Evolutionary conservation across 805 yeast species (phyloP).

Genomic region (Kuraishia piskuri): DNA sequence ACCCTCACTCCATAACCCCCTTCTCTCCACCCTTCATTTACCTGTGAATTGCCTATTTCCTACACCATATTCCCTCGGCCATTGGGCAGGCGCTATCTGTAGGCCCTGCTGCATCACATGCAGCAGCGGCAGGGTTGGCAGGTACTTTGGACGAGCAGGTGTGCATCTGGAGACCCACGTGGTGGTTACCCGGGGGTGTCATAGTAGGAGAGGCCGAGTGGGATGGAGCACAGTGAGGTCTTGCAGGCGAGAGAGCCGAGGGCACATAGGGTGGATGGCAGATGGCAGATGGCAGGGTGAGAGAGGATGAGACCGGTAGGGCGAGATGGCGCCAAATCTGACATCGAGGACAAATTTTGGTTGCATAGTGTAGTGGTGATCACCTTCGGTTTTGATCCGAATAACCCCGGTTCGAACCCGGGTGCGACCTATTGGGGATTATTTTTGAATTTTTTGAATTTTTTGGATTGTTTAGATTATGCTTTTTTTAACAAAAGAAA

Average conservation of each 20-base stretch:
- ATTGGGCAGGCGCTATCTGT: background rate
- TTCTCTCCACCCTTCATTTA: no score
- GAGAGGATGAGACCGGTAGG: background rate
- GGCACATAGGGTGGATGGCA: background rate
- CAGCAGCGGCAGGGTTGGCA: background rate
- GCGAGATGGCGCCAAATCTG: background rate
- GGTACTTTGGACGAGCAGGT: background rate
- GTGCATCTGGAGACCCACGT: background rate
- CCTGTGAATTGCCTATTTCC: no score
- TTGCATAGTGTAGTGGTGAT: conserved; percentile 72
- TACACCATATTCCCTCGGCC: background rate
- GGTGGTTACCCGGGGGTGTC: background rate
- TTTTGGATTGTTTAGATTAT: background rate
- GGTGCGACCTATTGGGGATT: conserved; percentile 58
- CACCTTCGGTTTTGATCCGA: conserved; percentile 77
- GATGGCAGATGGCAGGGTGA: conserved; percentile 2
- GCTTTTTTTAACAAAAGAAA: no score
- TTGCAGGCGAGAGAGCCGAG: background rate
- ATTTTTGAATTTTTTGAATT: conserved; percentile 9
- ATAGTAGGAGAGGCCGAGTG: background rate
- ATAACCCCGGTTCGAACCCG: conserved; percentile 83
- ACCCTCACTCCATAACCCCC: no score
- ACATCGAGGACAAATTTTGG: conserved; percentile 9
- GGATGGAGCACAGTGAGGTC: background rate
- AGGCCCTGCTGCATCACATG: background rate